phyloP scores from a whole-genome alignment of 805 yeast species.

The Saccharomycopsis sp. region DNA sequence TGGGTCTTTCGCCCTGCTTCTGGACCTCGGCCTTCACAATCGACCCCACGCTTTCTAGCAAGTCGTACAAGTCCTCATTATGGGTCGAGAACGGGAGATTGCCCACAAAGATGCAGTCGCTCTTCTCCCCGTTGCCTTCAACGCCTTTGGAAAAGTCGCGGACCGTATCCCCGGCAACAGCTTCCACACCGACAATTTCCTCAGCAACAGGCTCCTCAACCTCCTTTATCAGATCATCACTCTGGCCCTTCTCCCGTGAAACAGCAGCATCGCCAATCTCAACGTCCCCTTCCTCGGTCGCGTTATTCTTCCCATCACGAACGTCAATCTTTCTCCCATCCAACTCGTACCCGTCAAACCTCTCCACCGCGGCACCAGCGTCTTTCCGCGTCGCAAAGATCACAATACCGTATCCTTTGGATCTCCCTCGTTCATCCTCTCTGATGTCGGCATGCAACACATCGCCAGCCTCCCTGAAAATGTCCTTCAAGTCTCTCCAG shows the following conservation, averaged over 20 bases:
- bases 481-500: slow-evolving; percentile 81
- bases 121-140: slow-evolving; percentile 49
- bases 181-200: neutral
- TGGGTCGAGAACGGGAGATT: slow-evolving; percentile 90
- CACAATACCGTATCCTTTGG: slow-evolving; percentile 83
- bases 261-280: neutral
- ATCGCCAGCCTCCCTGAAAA: slow-evolving; percentile 68
- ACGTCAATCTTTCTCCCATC: slow-evolving; percentile 77
- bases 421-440: slow-evolving; percentile 56
- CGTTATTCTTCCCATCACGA: slow-evolving; percentile 52
- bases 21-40: slow-evolving; percentile 73
- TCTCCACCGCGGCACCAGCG: slow-evolving; percentile 62
- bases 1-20: slow-evolving; percentile 48
- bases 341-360: slow-evolving; percentile 57
- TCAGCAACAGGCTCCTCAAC: slow-evolving; percentile 17
- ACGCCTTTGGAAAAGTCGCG: slow-evolving; percentile 56
- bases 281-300: slow-evolving; percentile 20
- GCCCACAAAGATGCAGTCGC: slow-evolving; percentile 53
- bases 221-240: slow-evolving; percentile 13
- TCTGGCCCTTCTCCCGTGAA: neutral
- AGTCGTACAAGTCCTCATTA: slow-evolving; percentile 70
- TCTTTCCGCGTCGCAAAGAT: slow-evolving; percentile 56
- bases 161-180: neutral
- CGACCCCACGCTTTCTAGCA: slow-evolving; percentile 76
- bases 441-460: slow-evolving; percentile 79